Evolutionary conservation across 148 eudicot species (phyloP), one percentile per base, ranked within the genome.

Genomic region (Drosera capensis): DNA sequence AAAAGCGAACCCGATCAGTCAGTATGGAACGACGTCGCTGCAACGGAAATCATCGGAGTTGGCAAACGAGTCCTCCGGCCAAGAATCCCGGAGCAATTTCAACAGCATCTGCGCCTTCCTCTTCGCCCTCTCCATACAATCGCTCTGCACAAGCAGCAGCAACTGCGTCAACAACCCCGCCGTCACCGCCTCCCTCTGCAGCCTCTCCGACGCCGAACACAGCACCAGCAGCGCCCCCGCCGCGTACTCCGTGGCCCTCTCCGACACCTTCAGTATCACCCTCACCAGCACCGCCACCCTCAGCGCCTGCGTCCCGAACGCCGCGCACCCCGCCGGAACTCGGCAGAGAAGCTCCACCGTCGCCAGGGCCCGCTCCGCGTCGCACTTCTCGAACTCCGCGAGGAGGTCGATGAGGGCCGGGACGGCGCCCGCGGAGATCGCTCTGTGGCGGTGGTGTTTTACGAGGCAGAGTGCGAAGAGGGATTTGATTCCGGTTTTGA

Each of bases 241-340:
- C 0, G 96, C 94, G 59, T 82, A 79, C 58, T 87, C 96, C 11
- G 96, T 82, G 25, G 96, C 88, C 7, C 96, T 67, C 1, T 79
- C 94, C 1, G 88, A 79, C 0, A 82, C 61, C 35, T 74, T 75
- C 3, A 79, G 55, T 0, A 82, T 68, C 0, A 68, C 66, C 43
- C 67, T 75, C 11, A 82, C 94, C 9, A 87, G 62, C 0, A 79
- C 20, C 2, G 82, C 82, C 3, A 79, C 82, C 7, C 88, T 70
- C 21, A 82, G 74, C 46, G 78, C 71, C 72, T 82, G 88, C 0
- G 55, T 54, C 0, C 65, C 85, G 20, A 87, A 68, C 40, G 88
- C 88, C 30, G 68, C 57, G 45, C 85, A 79, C 0, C 96, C 96
- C 0, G 77, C 53, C 34, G 80, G 80, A 11, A 82, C 58, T 44